Conservation (phyloP, 176 grass and related monocot genomes). For the Otatea glauca region DNA sequence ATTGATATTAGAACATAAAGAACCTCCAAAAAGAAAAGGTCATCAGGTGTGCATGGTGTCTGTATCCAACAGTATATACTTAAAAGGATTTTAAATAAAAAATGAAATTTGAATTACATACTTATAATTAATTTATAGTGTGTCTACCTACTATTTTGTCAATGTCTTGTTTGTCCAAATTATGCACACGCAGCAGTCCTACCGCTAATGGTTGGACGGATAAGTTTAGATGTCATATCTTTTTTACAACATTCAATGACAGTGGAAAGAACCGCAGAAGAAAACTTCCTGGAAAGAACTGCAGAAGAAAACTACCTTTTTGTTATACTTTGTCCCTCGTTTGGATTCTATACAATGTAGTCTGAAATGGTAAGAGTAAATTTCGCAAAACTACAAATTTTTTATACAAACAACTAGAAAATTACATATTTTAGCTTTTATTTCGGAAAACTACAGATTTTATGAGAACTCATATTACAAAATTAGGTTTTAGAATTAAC, state of each 20-base stretch:
- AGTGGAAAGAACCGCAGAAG: background rate
- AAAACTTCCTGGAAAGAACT: background rate
- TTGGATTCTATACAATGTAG: background rate
- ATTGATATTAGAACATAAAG: background rate
- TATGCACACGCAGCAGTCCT: background rate
- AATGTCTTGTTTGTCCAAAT: conserved; percentile 1
- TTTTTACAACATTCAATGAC: background rate
- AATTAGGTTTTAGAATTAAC: too few relatives aligned
- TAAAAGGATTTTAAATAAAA: background rate
- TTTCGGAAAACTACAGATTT: too few relatives aligned
- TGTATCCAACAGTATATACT: background rate
- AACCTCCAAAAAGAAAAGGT: background rate
- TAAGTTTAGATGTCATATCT: background rate
- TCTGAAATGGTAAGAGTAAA: too few relatives aligned
- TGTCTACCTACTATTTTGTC: conserved; percentile 34
- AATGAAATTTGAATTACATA: too few relatives aligned
- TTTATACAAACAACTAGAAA: too few relatives aligned
- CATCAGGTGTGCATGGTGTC: background rate
- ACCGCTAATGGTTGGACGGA: background rate
- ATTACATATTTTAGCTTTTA: too few relatives aligned
- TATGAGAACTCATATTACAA: too few relatives aligned
- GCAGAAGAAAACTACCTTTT: too few relatives aligned
- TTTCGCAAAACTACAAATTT: too few relatives aligned
- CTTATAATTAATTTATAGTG: background rate
- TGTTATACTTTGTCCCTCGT: background rate